phyloP scores from a whole-genome alignment of 176 grass and related monocot genomes.

The Rhynchospora tenuis region DNA sequence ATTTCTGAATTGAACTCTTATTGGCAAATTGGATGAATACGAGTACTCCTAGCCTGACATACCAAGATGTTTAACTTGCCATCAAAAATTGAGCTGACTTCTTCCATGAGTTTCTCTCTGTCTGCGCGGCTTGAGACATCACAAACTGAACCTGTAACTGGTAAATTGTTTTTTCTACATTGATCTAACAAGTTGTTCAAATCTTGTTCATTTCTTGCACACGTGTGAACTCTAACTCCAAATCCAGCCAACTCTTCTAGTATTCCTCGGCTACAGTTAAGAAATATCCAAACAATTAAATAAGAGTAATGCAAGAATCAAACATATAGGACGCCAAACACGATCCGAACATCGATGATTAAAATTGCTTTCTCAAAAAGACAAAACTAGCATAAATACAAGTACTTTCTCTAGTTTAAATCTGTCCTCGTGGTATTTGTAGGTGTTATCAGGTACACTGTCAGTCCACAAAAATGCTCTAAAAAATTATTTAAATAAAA shows the following conservation, averaged over 20 bases:
- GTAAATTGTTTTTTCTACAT: background rate
- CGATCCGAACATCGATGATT: no score
- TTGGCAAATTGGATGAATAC: background rate
- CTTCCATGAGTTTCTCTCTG: slow-evolving; percentile 3
- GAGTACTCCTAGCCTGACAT: background rate
- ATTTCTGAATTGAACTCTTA: background rate
- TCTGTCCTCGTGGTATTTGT: no score
- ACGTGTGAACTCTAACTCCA: slow-evolving; percentile 20
- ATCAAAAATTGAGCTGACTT: slow-evolving; percentile 5
- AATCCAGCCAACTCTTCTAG: slow-evolving; percentile 21
- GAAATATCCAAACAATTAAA: background rate
- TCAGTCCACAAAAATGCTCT: no score
- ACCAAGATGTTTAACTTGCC: slow-evolving; percentile 15
- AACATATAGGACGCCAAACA: no score
- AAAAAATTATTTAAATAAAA: no score
- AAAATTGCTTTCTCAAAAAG: no score
- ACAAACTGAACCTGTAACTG: slow-evolving; percentile 4
- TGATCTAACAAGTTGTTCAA: background rate
- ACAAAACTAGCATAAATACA: background rate
- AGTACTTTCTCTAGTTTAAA: no score
- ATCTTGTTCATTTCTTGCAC: background rate
- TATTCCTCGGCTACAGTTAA: background rate
- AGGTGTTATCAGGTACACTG: no score
- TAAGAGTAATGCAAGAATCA: no score
- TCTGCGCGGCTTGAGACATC: slow-evolving; percentile 1